Conservation (phyloP, 2,329 filamentous ascomycete species). For the Ramularia endophylla region DNA sequence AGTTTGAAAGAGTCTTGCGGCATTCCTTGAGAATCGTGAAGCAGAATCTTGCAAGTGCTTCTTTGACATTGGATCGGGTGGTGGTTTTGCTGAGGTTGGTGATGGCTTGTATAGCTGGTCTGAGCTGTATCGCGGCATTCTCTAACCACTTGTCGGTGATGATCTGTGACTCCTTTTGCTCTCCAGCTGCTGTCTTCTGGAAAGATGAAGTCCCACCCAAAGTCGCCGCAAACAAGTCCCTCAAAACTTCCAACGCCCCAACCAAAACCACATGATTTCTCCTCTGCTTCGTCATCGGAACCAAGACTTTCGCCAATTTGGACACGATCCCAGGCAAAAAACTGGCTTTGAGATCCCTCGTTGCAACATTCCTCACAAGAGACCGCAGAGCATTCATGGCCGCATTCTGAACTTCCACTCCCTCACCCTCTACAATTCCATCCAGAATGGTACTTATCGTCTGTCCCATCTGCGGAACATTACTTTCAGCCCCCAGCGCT, state of each 20-base stretch:
- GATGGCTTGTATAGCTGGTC: slow-evolving; percentile 71
- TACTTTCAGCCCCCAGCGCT: slow-evolving; percentile 49
- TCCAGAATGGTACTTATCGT: slow-evolving; percentile 75
- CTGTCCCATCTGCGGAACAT: slow-evolving; percentile 75
- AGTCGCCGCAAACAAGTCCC: slow-evolving; percentile 17
- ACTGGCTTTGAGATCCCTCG: slow-evolving; percentile 69
- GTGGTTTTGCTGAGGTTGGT: slow-evolving; percentile 70
- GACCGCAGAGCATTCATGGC: slow-evolving; percentile 60
- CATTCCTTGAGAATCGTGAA: slow-evolving; percentile 73
- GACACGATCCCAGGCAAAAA: slow-evolving; percentile 89
- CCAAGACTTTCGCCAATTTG: slow-evolving; percentile 67
- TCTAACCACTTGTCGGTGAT: slow-evolving; percentile 58
- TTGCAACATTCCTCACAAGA: slow-evolving; percentile 59
- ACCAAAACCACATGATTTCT: slow-evolving; percentile 58
- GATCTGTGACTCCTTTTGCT: slow-evolving; percentile 26
- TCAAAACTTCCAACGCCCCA: slow-evolving; percentile 21
- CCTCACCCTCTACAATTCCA: slow-evolving; percentile 58
- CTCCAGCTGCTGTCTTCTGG: neutral
- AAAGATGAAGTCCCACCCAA: slow-evolving; percentile 8
- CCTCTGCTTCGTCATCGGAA: slow-evolving; percentile 58
- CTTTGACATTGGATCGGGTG: slow-evolving; percentile 61
- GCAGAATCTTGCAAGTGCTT: slow-evolving; percentile 64
- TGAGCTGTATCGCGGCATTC: slow-evolving; percentile 74
- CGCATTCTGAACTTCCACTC: slow-evolving; percentile 63
- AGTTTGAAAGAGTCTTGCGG: slow-evolving; percentile 63